Evolutionary conservation across 1,284 basidiomycete genomes (phyloP), one percentile per base, ranked within the genome.

Genomic region (Melampsora occidentalis): DNA sequence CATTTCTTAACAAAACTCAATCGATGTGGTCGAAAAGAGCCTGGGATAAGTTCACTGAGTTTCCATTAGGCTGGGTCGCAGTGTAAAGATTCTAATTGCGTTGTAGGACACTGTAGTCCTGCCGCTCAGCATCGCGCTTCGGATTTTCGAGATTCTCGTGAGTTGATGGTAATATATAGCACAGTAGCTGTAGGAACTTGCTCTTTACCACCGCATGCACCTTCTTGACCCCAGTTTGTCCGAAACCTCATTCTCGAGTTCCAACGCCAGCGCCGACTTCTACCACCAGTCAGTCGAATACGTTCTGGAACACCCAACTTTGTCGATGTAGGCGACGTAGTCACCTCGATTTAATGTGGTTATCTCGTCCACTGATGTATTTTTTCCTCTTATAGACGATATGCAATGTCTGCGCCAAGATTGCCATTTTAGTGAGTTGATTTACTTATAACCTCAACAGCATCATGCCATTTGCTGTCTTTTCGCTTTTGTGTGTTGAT

Each of bases 371-470:
- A 57, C 25, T 57, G 18, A 57, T 12, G 25, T 57, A 28, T n/a
- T 7, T 14, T 1, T n/a, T 14, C 51, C 14, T 57, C 5, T 57
- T 12, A 7, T n/a, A 57, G 53, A 57, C 53, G 53, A 57, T 57
- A 57, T 57, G 53, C 53, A 57, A 28, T 57, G 53, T 12, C 53
- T 57, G 5, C 53, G 53, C 20, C 53, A 57, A 57, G 53, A 57
- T 57, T 57, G 53, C 22, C 53, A 57, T 57, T 57, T 57, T 57
- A 57, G 53, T 57, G 25, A 57, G 53, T 28, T 28, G 53, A 57
- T 57, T 57, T 14, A n/a, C 22, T 2, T 53, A 20, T 53, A 28
- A 57, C 53, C 18, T 57, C 39, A 42, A 42, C 39, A 12, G 39
- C 39, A 42, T 42, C 39, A 42, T 14, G 53, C 18, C 6, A 3